These are phyloP conservation scores for Scenedesmus sp. DNA, from an alignment of 163 green algal genomes.

Conservation along the genomic window DNA sequence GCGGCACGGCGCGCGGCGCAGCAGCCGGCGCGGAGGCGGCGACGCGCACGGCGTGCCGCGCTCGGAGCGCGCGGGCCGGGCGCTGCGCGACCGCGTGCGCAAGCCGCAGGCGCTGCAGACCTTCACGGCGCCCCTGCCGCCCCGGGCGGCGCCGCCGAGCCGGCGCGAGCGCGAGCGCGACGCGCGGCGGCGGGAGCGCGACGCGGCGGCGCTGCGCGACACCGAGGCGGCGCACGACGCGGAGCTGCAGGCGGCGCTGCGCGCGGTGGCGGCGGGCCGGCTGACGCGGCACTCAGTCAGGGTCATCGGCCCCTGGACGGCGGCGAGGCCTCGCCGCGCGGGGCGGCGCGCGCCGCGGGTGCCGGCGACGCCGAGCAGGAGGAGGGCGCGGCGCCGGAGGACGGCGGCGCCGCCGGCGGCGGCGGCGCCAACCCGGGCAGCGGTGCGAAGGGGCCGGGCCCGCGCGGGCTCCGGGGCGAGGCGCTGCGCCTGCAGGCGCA, in stretches of 20 bases:
- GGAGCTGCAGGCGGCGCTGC: conserved; percentile 2
- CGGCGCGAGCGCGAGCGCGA: conserved; percentile 17
- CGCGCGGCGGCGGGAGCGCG: neutral
- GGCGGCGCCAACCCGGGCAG: no score
- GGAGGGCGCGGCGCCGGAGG: no score
- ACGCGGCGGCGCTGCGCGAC: neutral
- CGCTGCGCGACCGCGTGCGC: conserved; percentile 4
- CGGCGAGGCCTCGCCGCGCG: no score
- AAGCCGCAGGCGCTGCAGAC: conserved; percentile 10
- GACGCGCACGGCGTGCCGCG: neutral
- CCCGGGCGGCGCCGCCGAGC: neutral
- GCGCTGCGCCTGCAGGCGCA: conserved; percentile 18
- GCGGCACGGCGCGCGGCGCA: neutral
- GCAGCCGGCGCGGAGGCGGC: no score
- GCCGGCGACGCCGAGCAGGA: no score
- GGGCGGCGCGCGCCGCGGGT: no score
- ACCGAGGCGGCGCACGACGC: conserved; percentile 18
- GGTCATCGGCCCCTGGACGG: no score
- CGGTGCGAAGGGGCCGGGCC: no score
- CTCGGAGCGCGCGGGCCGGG: neutral
- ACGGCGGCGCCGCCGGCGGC: no score
- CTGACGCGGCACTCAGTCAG: conserved; percentile 15
- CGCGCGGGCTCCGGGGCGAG: conserved; percentile 4
- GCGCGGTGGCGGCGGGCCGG: neutral
- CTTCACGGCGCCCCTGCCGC: neutral